These are phyloP conservation scores for Plantago coronopus DNA, from an alignment of 305 asterid species.

Conservation along the genomic window DNA sequence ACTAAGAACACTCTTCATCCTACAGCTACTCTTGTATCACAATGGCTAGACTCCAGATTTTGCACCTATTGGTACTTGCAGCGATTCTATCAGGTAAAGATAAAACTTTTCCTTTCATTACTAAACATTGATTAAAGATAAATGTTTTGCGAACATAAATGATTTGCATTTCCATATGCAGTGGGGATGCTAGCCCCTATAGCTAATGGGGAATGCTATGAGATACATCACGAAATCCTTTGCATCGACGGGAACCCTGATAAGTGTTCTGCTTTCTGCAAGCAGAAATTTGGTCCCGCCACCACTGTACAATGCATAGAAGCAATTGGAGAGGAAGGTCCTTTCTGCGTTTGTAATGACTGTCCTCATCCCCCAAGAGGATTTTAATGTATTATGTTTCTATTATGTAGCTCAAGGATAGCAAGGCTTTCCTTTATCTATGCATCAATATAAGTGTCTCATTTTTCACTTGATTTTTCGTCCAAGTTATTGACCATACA, in stretches of 20 bases:
- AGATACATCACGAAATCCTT: conserved; percentile 8
- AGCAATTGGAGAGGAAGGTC: neutral
- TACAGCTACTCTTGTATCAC: neutral
- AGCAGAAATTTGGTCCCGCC: neutral
- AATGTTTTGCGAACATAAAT: neutral
- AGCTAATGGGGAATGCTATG: conserved; percentile 13
- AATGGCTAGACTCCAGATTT: neutral
- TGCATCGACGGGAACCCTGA: neutral
- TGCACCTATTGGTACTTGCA: neutral
- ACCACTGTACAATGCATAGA: conserved; percentile 14
- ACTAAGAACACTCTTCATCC: neutral
- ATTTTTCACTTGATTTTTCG: no score
- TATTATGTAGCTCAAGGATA: no score
- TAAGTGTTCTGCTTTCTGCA: conserved; percentile 6
- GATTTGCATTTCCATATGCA: neutral
- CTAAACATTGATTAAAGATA: neutral
- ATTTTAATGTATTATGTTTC: neutral
- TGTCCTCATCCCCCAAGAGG: neutral
- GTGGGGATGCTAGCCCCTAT: neutral
- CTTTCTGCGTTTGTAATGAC: conserved; percentile 5
- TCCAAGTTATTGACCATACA: no score
- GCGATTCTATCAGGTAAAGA: neutral
- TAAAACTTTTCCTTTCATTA: neutral
- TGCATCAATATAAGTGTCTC: no score
- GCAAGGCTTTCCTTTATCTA: neutral